phyloP scores from a whole-genome alignment of 345 rosid genomes.

The Camelina sativa region DNA sequence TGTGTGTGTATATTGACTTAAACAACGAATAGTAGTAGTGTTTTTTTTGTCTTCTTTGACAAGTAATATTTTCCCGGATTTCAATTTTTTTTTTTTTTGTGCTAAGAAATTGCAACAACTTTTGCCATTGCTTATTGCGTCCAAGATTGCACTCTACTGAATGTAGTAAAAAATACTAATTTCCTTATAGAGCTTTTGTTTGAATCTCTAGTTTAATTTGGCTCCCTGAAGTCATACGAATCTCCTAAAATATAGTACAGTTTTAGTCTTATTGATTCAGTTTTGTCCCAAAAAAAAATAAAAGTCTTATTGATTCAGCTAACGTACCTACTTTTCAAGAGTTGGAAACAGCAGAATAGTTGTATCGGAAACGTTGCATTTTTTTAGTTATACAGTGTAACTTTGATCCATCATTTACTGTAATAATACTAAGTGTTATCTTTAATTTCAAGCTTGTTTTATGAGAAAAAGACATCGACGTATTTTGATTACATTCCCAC shows the following conservation, averaged over 20 bases:
- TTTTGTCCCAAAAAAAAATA: too few species aligned
- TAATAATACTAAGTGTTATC: background rate
- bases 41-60: slow-evolving; percentile 33
- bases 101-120: background rate
- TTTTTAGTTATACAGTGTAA: background rate
- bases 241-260: background rate
- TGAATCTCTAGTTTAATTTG: slow-evolving; percentile 3
- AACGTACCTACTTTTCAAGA: background rate
- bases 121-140: background rate
- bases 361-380: background rate
- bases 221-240: background rate
- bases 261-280: too few species aligned
- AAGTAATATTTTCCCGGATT: slow-evolving; percentile 27
- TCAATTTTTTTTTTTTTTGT: background rate
- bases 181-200: background rate
- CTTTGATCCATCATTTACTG: background rate
- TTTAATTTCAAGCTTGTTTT: background rate
- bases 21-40: slow-evolving; percentile 29
- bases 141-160: background rate
- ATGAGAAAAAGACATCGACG: slow-evolving; percentile 16
- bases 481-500: slow-evolving; percentile 25
- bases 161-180: background rate
- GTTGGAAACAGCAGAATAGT: background rate
- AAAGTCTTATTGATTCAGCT: too few species aligned
- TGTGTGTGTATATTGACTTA: slow-evolving; percentile 26